Evolutionary conservation across 768 basidiomycete genomes (phyloP), one percentile per base, ranked within the genome.

Genomic region (Cyclocybe aegerita): DNA sequence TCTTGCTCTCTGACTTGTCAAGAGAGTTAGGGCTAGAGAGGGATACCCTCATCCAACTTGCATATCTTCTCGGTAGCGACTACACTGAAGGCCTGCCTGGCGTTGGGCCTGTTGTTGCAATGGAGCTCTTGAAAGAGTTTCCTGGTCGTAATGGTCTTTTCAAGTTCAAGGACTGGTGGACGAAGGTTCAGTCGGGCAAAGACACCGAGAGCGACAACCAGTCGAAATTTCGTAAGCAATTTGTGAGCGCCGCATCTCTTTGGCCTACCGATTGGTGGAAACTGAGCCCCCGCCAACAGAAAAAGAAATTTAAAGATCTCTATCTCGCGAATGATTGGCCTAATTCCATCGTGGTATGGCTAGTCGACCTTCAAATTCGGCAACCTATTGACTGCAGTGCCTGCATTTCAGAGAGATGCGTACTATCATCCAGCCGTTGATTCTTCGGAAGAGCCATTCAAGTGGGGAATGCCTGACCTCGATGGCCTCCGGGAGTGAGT

Each of bases 381-480:
- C 16, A 8, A 38, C 30, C 39, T 43, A 4, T 45, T 54, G 4
- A 48, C 33, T 53, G 10, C 39, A 48, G 6, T 29, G 53, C 17
- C 9, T 35, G 41, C 39, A 9, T 14, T 44, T 38, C 62, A 97
- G 93, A 76, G 89, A 50, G 92, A 96, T 52, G 96, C 93, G 7
- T 99, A 99, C 67, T 89, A 90, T 62, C 84, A 93, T 61, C 96
- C 96, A 0, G 81, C 86, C 0, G 89, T 96, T 6, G 94, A 98
- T 63, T 81, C 83, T 35, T 96, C 93, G 0, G 86, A 93, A 48
- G 95, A 98, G 55, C 86, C 90, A 0, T 98, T 99, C 66, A 91
- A 93, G 60, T 99, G 96, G 96, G 94, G 92, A 4, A 72, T 94
- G 54, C 93, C 95, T n/a, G 97, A 98, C 64, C 81, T 99, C 1